Conservation (phyloP, 257 asterid species). For the Solanum piurae region DNA sequence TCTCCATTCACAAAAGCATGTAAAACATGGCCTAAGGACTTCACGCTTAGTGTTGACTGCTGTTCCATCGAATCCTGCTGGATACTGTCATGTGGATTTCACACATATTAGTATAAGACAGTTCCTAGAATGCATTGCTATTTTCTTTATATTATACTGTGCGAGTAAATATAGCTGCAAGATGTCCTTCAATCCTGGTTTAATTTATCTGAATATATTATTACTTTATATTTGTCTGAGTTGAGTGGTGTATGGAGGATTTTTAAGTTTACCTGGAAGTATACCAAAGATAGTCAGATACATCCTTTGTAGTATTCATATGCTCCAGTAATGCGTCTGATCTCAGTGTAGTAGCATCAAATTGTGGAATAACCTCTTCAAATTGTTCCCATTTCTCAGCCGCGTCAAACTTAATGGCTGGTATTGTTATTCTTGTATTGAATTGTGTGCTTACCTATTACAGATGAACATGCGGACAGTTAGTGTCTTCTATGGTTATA, state of each 20-base stretch:
- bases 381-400: conserved; percentile 45
- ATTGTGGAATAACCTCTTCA: conserved; percentile 38
- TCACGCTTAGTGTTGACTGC: conserved; percentile 28
- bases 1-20: conserved; percentile 57
- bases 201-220: background rate
- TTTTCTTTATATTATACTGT: background rate
- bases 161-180: background rate
- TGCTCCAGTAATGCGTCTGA: conserved; percentile 64
- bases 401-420: conserved; percentile 32
- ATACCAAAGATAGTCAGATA: conserved; percentile 85
- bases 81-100: conserved; percentile 26
- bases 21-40: conserved; percentile 61
- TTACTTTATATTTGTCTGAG: background rate
- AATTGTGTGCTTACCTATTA: conserved; percentile 41
- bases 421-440: conserved; percentile 35
- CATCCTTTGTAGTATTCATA: conserved; percentile 65
- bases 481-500: background rate
- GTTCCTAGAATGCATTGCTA: background rate
- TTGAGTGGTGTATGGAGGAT: background rate
- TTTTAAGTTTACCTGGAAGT: conserved; percentile 35
- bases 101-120: conserved; percentile 6
- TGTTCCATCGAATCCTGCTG: conserved; percentile 17
- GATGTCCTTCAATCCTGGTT: background rate
- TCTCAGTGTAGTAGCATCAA: conserved; percentile 25
- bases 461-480: background rate